A percentile compares a stretch with the other conserved stretches of the same genome.
phyloP scores from a whole-genome alignment of 441 rosid species.

The Gossypium gossypioides region DNA sequence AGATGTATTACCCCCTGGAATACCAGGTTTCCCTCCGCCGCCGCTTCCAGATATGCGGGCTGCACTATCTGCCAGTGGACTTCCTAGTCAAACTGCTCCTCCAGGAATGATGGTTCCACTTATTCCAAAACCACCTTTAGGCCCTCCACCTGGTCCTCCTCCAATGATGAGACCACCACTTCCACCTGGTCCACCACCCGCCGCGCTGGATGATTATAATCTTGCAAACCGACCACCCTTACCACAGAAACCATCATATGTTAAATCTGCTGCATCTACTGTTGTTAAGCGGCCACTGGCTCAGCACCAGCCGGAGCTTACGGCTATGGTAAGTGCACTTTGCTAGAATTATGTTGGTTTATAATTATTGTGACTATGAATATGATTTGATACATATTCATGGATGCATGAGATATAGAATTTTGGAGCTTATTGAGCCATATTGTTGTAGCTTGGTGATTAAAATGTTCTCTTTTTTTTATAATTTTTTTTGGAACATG shows the following conservation, averaged over 20 bases:
- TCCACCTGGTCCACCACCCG: constrained; percentile 87
- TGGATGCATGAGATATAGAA: not conserved
- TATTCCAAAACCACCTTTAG: constrained; percentile 73
- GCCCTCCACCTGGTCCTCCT: constrained; percentile 76
- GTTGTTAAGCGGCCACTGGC: constrained; percentile 94
- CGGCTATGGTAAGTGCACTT: constrained; percentile 61
- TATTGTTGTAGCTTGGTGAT: not conserved
- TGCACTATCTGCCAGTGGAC: constrained; percentile 39
- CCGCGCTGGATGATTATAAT: constrained; percentile 40
- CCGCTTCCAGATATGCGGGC: constrained; percentile 55
- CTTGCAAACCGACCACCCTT: constrained; percentile 37
- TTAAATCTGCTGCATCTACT: constrained; percentile 93
- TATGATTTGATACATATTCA: not conserved
- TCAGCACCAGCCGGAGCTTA: constrained; percentile 88
- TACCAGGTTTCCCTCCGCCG: constrained; percentile 53
- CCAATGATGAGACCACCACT: constrained; percentile 90
- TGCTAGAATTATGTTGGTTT: constrained; percentile 2
- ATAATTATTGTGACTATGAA: not conserved
- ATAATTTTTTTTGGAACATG: no score
- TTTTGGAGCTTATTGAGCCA: not conserved
- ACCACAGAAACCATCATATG: constrained; percentile 79
- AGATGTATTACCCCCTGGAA: constrained; percentile 62
- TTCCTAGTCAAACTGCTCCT: constrained; percentile 41
- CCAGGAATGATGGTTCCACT: constrained; percentile 64
- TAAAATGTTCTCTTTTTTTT: not conserved